Base-by-base conservation (phyloP, 768 basidiomycete genomes). In the Saitozyma sp. region DNA sequence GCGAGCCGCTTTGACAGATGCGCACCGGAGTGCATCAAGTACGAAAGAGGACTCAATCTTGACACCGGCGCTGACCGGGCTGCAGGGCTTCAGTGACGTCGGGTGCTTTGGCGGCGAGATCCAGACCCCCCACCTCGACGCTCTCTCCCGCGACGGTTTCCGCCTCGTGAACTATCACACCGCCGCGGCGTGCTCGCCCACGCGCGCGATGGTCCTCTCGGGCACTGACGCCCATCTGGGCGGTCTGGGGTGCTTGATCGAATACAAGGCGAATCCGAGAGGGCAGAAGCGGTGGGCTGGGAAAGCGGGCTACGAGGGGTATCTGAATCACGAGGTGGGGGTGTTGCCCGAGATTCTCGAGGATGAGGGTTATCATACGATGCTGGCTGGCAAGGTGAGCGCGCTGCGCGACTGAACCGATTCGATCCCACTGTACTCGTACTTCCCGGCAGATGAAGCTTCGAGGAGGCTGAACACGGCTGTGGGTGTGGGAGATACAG, bases 211-310 rank as follows among this genome's bases (percentile, higher is more conserved):
- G 63, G 37, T 65, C 1, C 10, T 65, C 17, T 50, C 48, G 4
- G 63, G 63, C 8, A 65, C 63, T 38, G 63, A 65, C 40, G 61
- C 61, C 51, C 61, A 61, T 46, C 38, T 66, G 51, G 59, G 17
- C 20, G 48, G 9, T 1, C 9, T 8, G 37, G 68, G 69, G 11
- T 68, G 68, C 19, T 68, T 68, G 3, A 54, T 73, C 1, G 71
- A 68, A 17, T 68, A 73, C 42, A 73, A 69, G 71, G 71, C 71
- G 10, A 68, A 73, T 50, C 69, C 66, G 14, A 73, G 64, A 40
- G 49, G 39, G 9, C 60, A 66, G 11, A 68, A 73, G 39, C 58
- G 60, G n/a, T 69, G 49, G 71, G 68, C 9, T 58, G 61, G 40
- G 46, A 50, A n/a, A 68, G 56, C 29, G 17, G 71, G 71, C 1